These are phyloP conservation scores for Pseudonitzschia multiseries DNA, from an alignment of 108 stramenopile genomes.

Conservation along the genomic window DNA sequence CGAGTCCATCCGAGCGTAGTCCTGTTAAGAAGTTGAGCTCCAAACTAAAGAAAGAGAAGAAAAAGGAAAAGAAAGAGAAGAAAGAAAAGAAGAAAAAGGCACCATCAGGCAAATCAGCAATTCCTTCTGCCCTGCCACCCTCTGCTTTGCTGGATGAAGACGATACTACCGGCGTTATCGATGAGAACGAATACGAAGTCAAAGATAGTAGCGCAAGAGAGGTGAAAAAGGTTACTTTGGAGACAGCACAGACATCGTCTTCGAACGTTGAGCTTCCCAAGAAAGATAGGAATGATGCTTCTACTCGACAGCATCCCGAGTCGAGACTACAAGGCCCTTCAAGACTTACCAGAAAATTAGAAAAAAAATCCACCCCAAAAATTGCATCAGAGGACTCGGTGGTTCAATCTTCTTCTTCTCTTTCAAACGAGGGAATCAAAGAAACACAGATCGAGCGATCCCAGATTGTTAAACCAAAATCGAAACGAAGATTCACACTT, in stretches of 20 bases:
- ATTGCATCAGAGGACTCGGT: neutral
- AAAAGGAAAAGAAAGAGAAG: conserved; percentile 4
- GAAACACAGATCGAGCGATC: neutral
- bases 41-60: conserved; percentile 4
- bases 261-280: neutral
- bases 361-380: conserved; percentile 50
- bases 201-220: neutral
- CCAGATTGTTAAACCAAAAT: conserved; percentile 38
- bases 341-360: conserved; percentile 57
- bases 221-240: neutral
- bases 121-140: neutral
- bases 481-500: neutral
- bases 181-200: neutral
- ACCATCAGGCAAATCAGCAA: neutral
- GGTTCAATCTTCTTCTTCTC: neutral
- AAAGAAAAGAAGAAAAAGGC: conserved; percentile 10
- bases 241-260: conserved; percentile 5
- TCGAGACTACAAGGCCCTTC: conserved; percentile 39
- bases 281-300: neutral
- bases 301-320: conserved; percentile 24
- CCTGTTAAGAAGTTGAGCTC: neutral
- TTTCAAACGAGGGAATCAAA: neutral
- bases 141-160: neutral
- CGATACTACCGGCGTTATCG: neutral
- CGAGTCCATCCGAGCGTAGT: neutral